phyloP scores from a whole-genome alignment of 176 grass and related monocot genomes.

The Puccinellia tenuiflora region DNA sequence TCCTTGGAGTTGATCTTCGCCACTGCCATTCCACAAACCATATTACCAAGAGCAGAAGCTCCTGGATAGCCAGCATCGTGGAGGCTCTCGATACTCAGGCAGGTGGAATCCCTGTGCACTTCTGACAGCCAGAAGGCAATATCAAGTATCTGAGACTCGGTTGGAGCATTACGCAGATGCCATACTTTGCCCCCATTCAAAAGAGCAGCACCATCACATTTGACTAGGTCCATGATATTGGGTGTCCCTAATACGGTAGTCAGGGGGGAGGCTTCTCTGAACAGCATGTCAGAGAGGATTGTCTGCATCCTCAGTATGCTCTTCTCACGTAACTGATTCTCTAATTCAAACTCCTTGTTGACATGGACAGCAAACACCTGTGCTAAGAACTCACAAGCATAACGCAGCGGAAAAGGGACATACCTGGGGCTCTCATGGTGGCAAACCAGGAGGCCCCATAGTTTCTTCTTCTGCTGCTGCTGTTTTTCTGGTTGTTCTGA shows the following conservation, averaged over 20 bases:
- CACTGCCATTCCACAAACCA: constrained; percentile 79
- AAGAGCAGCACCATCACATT: constrained; percentile 72
- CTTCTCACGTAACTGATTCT: constrained; percentile 75
- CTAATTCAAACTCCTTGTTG: no score
- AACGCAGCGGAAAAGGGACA: no score
- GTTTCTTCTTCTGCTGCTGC: no score
- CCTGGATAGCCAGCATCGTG: constrained; percentile 85
- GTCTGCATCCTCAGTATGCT: constrained; percentile 79
- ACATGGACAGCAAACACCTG: no score
- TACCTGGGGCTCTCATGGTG: no score
- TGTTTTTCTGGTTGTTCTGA: no score
- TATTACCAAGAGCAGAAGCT: constrained; percentile 53
- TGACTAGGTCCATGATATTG: no score
- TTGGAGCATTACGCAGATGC: constrained; percentile 48
- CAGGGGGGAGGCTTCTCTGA: constrained; percentile 63
- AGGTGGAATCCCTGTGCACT: constrained; percentile 72
- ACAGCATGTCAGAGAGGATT: constrained; percentile 71
- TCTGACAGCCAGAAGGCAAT: constrained; percentile 77
- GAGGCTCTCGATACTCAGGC: constrained; percentile 90
- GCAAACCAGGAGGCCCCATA: no score
- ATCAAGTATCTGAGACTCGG: constrained; percentile 63
- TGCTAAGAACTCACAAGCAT: no score
- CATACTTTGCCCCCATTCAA: constrained; percentile 66
- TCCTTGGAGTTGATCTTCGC: constrained; percentile 81
- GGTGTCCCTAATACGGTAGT: constrained; percentile 64